These are phyloP conservation scores for Candida dendrica DNA, from an alignment of 805 yeast species.

Conservation along the genomic window DNA sequence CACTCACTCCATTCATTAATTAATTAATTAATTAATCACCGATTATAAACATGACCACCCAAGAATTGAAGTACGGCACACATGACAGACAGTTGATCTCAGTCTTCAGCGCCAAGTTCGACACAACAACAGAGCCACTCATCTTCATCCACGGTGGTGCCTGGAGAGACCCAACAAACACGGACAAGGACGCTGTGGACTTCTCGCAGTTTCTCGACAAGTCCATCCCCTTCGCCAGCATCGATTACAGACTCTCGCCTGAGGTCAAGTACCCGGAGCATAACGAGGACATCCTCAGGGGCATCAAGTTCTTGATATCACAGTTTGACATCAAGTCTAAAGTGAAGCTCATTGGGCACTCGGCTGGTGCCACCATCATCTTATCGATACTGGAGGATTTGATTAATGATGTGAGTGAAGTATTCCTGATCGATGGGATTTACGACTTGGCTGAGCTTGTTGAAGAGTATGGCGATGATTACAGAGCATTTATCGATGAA, in stretches of 20 bases:
- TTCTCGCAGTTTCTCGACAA: slow-evolving; percentile 17
- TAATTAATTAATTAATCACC: too few species aligned
- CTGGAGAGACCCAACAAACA: slow-evolving; percentile 68
- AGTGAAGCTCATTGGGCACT: slow-evolving; percentile 54
- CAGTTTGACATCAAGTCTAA: slow-evolving; percentile 8
- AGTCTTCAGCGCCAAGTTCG: background rate
- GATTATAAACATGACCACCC: too few species aligned
- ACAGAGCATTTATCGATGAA: slow-evolving; percentile 46
- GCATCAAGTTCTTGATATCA: slow-evolving; percentile 24
- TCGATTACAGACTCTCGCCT: slow-evolving; percentile 67
- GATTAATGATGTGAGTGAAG: slow-evolving; percentile 8
- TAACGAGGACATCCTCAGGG: slow-evolving; percentile 44
- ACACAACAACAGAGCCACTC: slow-evolving; percentile 18
- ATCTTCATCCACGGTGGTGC: slow-evolving; percentile 84
- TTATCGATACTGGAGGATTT: slow-evolving; percentile 6
- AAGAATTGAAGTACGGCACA: background rate
- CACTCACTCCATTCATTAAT: too few species aligned
- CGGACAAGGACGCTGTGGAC: slow-evolving; percentile 44
- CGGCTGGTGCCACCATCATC: slow-evolving; percentile 63
- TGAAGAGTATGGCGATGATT: slow-evolving; percentile 50
- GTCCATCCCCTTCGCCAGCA: slow-evolving; percentile 20
- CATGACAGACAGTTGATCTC: slow-evolving; percentile 1
- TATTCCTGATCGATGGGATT: slow-evolving; percentile 61
- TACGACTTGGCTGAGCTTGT: slow-evolving; percentile 45
- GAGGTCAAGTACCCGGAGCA: slow-evolving; percentile 56